A percentile compares a stretch with the other conserved stretches of the same genome.
Evolutionary conservation across 352 stramenopile genomes (phyloP).

Genomic region (Phytophthora fragariaefolia): DNA sequence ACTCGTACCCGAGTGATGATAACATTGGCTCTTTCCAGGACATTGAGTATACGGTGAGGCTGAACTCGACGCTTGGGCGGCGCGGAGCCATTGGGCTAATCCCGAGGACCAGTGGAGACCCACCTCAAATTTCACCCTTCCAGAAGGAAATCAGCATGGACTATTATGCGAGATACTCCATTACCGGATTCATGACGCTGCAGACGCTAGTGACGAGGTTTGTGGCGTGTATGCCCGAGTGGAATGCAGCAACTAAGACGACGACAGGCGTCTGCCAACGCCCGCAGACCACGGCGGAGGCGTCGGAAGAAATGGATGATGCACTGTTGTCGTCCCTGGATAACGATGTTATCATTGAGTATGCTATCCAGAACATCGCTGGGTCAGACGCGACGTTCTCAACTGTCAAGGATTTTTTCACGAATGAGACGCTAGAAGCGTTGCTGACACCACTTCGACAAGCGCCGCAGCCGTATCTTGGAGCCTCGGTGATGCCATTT

Average conservation of each 20-base stretch:
- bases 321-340: conserved; percentile 45
- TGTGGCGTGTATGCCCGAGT: conserved; percentile 33
- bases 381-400: conserved; percentile 28
- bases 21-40: conserved; percentile 39
- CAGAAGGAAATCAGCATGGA: conserved; percentile 27
- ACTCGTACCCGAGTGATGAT: conserved; percentile 40
- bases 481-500: conserved; percentile 54
- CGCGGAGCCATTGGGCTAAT: conserved; percentile 21
- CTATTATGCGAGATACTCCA: conserved; percentile 30
- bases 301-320: conserved; percentile 38
- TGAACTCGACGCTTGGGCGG: conserved; percentile 51
- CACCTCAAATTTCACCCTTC: conserved; percentile 28
- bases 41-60: conserved; percentile 59
- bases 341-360: conserved; percentile 53
- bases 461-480: conserved; percentile 63
- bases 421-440: conserved; percentile 38
- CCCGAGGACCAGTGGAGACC: conserved; percentile 35
- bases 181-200: conserved; percentile 37
- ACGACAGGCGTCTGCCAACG: conserved; percentile 31
- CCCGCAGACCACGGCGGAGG: conserved; percentile 26
- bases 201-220: conserved; percentile 33
- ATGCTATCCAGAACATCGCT: conserved; percentile 30
- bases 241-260: conserved; percentile 21
- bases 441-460: conserved; percentile 62
- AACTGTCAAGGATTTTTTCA: conserved; percentile 31